Evolutionary conservation across 352 stramenopile genomes (phyloP), one percentile per base, ranked within the genome.

Genomic region (Thalassiosira hispida): DNA sequence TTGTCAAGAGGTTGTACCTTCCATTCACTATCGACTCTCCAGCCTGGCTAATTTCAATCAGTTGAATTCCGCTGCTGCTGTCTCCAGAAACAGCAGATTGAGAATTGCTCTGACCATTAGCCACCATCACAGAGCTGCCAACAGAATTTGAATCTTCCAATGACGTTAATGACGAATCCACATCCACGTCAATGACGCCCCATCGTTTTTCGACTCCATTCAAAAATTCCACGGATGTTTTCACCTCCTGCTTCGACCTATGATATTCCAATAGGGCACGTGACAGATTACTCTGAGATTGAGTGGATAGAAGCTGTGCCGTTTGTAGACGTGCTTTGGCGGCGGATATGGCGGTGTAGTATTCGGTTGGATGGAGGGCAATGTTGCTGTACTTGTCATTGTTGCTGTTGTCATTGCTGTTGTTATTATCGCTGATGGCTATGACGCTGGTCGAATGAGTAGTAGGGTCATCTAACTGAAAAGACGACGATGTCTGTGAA

Each of bases 11-110:
- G 4, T 63, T 16, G 40, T 70, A 73, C 9, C 18, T 62, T 14
- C 64, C 72, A 63, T 75, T 62, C 38, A 70, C 72, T 18, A 81
- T 38, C 0, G 16, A 0, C 40, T 74, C 62, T 29, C 62, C 63
- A 2, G 72, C 55, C 23, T 44, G 18, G 4, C 12, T 20, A 20
- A 81, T 33, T 57, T 69, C 51, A 22, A 76, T 52, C n/a, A 44
- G 9, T 33, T 29, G 27, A n/a, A 57, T 57, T 1, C 23, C 20
- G 11, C 4, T 38, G 31, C 31, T n/a, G n/a, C n/a, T n/a, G n/a
- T 9, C 31, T 38, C 31, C 31, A 38, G 8, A n/a, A n/a, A n/a
- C 5, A 57, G 49, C 29, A 16, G 4, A 25, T 16, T 12, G 2
- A 2, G n/a, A 31, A 27, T 57, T 20, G 14, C 18, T 4, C 18